These are phyloP conservation scores for Dissophora globulifera DNA, from an alignment of 192 early-diverging fungal genomes.

Conservation along the genomic window DNA sequence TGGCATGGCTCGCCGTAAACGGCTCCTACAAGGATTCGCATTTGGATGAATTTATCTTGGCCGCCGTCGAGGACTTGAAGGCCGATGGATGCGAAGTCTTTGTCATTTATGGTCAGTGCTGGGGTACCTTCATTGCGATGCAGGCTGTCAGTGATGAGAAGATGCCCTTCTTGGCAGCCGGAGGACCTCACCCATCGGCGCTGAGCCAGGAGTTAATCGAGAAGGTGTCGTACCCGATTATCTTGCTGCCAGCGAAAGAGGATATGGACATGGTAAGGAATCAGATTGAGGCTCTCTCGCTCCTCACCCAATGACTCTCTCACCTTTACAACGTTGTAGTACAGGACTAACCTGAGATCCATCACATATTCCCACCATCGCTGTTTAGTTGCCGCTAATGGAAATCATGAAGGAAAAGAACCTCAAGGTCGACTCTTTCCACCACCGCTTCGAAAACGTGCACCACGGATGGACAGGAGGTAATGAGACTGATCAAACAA, in stretches of 20 bases:
- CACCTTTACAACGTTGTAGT: too few relatives aligned
- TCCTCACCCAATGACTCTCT: too few relatives aligned
- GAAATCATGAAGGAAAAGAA: slow-evolving; percentile 46
- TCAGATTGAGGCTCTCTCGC: too few relatives aligned
- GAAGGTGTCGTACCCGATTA: slow-evolving; percentile 63
- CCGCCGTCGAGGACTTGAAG: slow-evolving; percentile 36
- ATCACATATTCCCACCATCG: too few relatives aligned
- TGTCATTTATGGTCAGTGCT: slow-evolving; percentile 71
- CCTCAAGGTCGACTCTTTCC: slow-evolving; percentile 59
- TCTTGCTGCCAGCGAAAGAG: slow-evolving; percentile 68
- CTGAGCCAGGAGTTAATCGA: slow-evolving; percentile 56
- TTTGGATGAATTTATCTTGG: slow-evolving; percentile 36
- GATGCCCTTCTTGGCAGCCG: slow-evolving; percentile 55
- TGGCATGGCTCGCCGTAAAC: slow-evolving; percentile 51
- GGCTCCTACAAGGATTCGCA: slow-evolving; percentile 2
- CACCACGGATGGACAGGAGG: slow-evolving; percentile 1
- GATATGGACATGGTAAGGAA: slow-evolving; percentile 65
- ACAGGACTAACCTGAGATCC: too few relatives aligned
- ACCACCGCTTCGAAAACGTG: slow-evolving; percentile 64
- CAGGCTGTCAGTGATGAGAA: slow-evolving; percentile 51
- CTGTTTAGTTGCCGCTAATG: background rate
- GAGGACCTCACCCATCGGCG: slow-evolving; percentile 71
- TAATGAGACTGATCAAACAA: too few relatives aligned
- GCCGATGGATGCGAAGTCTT: slow-evolving; percentile 45
- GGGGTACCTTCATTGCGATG: slow-evolving; percentile 69